phyloP scores from a whole-genome alignment of 306 rosid species.

The Fragaria ananassa region DNA sequence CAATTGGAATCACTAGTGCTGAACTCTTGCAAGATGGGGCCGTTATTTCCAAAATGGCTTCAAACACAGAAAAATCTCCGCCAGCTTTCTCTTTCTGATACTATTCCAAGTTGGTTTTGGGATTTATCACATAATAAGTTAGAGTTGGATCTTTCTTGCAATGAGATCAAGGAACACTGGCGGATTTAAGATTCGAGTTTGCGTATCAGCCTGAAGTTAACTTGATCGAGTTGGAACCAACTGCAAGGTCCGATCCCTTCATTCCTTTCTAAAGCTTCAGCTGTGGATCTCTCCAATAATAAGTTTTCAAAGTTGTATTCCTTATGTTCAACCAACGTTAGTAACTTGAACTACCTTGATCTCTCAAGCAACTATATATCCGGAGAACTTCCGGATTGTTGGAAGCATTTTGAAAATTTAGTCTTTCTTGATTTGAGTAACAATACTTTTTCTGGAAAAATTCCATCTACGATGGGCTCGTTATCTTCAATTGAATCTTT shows the following conservation, averaged over 20 bases:
- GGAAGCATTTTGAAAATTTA: not conserved
- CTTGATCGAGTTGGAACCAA: slow-evolving; percentile 1
- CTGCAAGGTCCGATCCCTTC: slow-evolving; percentile 31
- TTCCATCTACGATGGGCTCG: not conserved
- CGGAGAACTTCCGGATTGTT: not conserved
- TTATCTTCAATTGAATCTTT: not conserved
- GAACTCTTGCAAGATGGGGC: not conserved
- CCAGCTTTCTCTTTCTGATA: not conserved
- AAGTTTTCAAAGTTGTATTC: not conserved
- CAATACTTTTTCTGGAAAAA: not conserved
- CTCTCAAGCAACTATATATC: slow-evolving; percentile 1
- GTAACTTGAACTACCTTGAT: fast-evolving
- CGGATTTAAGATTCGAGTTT: not conserved
- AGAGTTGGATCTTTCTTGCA: not conserved
- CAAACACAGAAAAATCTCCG: not conserved
- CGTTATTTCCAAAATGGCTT: slow-evolving; percentile 10
- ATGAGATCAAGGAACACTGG: slow-evolving; percentile 8
- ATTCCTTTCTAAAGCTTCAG: not conserved
- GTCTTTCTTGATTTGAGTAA: not conserved
- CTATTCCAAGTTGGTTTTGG: slow-evolving; percentile 21
- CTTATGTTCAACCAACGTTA: not conserved
- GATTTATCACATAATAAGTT: not conserved
- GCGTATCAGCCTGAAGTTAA: fast-evolving
- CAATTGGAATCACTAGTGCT: not conserved
- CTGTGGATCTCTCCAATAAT: slow-evolving; percentile 20